Conservation (phyloP, 495 filamentous ascomycete species). For the Parachaetomium inaequale region DNA sequence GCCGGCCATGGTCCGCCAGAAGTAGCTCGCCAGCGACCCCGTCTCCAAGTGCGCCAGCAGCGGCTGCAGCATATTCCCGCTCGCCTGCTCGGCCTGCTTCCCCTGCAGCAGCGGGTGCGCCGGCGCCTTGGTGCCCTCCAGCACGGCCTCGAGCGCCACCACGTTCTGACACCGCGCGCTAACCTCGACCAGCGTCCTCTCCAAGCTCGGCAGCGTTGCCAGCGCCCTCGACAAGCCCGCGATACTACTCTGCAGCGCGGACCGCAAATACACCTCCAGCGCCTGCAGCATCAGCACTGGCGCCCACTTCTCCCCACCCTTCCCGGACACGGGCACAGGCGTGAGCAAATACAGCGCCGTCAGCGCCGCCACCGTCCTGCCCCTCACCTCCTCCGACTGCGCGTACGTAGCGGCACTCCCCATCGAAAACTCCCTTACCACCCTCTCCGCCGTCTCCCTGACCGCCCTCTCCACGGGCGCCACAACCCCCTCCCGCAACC, state of each 20-base stretch:
- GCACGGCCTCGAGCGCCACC: conserved; percentile 75
- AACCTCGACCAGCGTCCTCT: conserved; percentile 77
- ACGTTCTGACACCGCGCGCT: conserved; percentile 85
- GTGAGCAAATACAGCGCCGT: conserved; percentile 80
- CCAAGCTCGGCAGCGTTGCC: conserved; percentile 74
- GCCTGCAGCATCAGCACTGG: conserved; percentile 71
- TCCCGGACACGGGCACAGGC: conserved; percentile 44
- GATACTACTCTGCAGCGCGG: conserved; percentile 68
- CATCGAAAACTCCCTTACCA: conserved; percentile 78
- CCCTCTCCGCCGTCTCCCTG: conserved; percentile 67
- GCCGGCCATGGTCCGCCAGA: conserved; percentile 83
- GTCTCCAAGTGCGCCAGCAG: conserved; percentile 81
- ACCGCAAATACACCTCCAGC: conserved; percentile 74
- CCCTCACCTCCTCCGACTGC: conserved; percentile 73
- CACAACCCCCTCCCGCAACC: conserved; percentile 63
- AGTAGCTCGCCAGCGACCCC: conserved; percentile 79
- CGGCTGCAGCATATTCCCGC: conserved; percentile 64
- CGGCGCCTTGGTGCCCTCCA: conserved; percentile 64
- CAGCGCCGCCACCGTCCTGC: conserved; percentile 68
- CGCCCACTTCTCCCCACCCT: conserved; percentile 50
- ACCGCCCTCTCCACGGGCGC: conserved; percentile 67
- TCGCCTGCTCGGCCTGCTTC: conserved; percentile 24
- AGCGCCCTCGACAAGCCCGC: conserved; percentile 68
- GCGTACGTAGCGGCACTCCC: conserved; percentile 69
- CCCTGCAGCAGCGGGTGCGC: conserved; percentile 56